These are phyloP conservation scores for Dendryphion nanum DNA, from an alignment of 2,329 filamentous ascomycete species.

Conservation along the genomic window DNA sequence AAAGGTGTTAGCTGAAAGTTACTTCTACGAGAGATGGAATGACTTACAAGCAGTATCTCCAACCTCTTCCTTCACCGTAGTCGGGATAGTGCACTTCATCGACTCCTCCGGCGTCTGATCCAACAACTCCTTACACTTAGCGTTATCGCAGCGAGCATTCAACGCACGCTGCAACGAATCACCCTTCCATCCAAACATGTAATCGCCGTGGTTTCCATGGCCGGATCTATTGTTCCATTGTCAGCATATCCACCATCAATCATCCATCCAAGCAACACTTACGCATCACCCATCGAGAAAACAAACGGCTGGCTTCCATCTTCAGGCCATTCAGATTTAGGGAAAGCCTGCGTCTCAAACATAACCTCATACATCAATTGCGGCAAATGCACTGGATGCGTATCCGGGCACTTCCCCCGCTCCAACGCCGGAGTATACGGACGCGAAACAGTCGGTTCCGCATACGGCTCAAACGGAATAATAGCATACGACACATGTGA, in stretches of 20 bases:
- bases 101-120: conserved; percentile 28
- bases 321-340: conserved; percentile 21
- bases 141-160: conserved; percentile 26
- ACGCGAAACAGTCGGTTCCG: conserved; percentile 11
- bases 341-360: conserved; percentile 41
- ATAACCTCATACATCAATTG: conserved; percentile 50
- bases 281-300: conserved; percentile 32
- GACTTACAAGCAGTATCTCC: conserved; percentile 19
- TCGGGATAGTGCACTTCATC: conserved; percentile 26
- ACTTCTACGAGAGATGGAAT: neutral
- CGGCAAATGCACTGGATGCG: conserved; percentile 45
- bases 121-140: conserved; percentile 21
- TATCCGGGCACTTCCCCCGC: conserved; percentile 42
- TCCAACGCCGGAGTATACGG: conserved; percentile 19
- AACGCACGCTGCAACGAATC: conserved; percentile 28
- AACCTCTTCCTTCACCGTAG: conserved; percentile 28
- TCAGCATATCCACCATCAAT: no score
- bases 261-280: no score
- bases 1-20: neutral
- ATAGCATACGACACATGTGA: conserved; percentile 47
- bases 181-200: conserved; percentile 49
- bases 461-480: conserved; percentile 28
- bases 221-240: conserved; percentile 41
- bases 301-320: conserved; percentile 32
- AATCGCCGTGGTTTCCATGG: conserved; percentile 50